Conservation (phyloP, 345 rosid genomes). For the Trapa incisa region DNA sequence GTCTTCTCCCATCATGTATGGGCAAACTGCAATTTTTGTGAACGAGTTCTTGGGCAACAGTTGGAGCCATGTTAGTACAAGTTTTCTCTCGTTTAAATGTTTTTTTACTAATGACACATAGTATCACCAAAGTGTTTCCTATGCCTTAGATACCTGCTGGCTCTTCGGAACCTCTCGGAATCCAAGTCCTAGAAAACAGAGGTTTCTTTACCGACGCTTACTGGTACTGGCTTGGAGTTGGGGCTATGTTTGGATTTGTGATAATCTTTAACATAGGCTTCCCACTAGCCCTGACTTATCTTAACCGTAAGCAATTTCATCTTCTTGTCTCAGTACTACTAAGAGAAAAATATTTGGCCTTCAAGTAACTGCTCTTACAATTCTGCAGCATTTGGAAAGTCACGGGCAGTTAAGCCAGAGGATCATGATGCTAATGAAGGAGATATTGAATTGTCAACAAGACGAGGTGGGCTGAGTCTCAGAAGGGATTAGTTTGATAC, state of each 20-base stretch:
- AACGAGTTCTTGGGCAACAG: constrained; percentile 64
- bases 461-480: constrained; percentile 3
- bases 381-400: constrained; percentile 45
- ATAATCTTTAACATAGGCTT: constrained; percentile 29
- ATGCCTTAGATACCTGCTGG: neutral
- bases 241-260: constrained; percentile 25
- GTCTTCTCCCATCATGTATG: constrained; percentile 73
- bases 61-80: constrained; percentile 36
- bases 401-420: constrained; percentile 32
- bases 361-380: neutral
- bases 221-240: constrained; percentile 58
- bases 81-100: neutral
- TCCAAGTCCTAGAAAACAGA: constrained; percentile 26
- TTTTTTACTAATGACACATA: neutral
- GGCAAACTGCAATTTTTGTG: constrained; percentile 47
- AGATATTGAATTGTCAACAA: constrained; percentile 18
- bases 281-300: constrained; percentile 32
- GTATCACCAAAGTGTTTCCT: neutral
- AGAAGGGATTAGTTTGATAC: no score
- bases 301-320: constrained; percentile 31
- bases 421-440: constrained; percentile 21
- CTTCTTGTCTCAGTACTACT: neutral
- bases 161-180: constrained; percentile 30
- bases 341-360: neutral
- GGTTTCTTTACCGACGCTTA: constrained; percentile 28